These are phyloP conservation scores for Zizania palustris DNA, from an alignment of 202 grass and related monocot genomes.

Conservation along the genomic window DNA sequence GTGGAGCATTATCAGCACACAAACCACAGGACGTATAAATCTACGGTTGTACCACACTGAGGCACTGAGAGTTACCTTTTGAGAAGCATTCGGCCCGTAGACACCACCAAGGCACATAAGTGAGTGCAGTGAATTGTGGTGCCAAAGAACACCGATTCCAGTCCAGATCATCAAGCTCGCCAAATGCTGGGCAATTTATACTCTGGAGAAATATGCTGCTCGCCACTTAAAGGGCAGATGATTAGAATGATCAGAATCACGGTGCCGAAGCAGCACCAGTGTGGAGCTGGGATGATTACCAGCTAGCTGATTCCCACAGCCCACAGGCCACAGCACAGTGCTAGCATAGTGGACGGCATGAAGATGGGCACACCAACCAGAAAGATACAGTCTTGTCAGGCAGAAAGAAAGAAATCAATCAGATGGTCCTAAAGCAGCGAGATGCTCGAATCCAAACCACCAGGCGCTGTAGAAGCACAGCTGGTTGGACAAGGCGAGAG, in stretches of 20 bases:
- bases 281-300: slow-evolving; percentile 24
- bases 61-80: background rate
- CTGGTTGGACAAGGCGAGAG: slow-evolving; percentile 14
- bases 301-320: slow-evolving; percentile 27
- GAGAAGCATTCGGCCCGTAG: background rate
- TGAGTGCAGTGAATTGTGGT: slow-evolving; percentile 6
- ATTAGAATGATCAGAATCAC: slow-evolving; percentile 25
- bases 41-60: too few relatives aligned
- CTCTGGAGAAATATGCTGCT: slow-evolving; percentile 44
- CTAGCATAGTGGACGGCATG: slow-evolving; percentile 35
- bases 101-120: background rate
- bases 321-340: slow-evolving; percentile 9
- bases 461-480: slow-evolving; percentile 12
- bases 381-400: slow-evolving; percentile 22
- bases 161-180: slow-evolving; percentile 42
- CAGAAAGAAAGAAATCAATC: background rate
- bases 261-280: background rate
- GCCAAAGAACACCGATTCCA: background rate
- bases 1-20: slow-evolving; percentile 29
- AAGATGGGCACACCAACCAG: slow-evolving; percentile 41
- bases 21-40: too few relatives aligned
- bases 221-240: slow-evolving; percentile 36
- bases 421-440: background rate
- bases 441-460: slow-evolving; percentile 17
- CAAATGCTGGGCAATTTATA: slow-evolving; percentile 27